These are phyloP conservation scores for Aspergillus quadricinctus DNA, from an alignment of 2,329 filamentous ascomycete genomes.

Conservation along the genomic window DNA sequence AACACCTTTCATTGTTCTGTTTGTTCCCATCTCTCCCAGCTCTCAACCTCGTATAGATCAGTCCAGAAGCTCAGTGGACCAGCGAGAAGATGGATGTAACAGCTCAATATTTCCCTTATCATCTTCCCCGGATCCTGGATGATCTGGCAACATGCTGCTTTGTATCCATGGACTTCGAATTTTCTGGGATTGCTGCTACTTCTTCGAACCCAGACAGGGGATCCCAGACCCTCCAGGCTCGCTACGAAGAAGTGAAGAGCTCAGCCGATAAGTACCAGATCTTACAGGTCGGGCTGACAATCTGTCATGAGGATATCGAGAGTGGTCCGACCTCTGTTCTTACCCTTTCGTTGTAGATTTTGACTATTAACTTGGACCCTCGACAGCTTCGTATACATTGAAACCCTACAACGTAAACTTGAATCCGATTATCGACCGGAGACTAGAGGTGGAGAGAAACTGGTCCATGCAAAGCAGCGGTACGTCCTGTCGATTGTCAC, in stretches of 20 bases:
- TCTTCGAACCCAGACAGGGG: conserved; percentile 33
- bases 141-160: conserved; percentile 58
- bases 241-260: conserved; percentile 57
- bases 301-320: conserved; percentile 54
- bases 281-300: conserved; percentile 63
- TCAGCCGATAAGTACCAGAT: conserved; percentile 62
- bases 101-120: conserved; percentile 44
- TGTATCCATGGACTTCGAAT: conserved; percentile 62
- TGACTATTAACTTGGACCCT: conserved; percentile 5
- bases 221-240: conserved; percentile 53
- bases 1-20: neutral
- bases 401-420: conserved; percentile 63
- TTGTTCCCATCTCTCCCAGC: neutral
- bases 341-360: neutral
- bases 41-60: neutral
- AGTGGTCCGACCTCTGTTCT: conserved; percentile 36
- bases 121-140: conserved; percentile 54
- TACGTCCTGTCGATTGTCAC: conserved; percentile 21
- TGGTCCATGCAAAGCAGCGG: conserved; percentile 55
- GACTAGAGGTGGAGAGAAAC: conserved; percentile 56
- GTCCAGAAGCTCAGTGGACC: neutral
- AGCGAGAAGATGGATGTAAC: conserved; percentile 53
- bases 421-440: conserved; percentile 51
- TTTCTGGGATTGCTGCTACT: conserved; percentile 57
- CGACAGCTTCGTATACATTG: conserved; percentile 50